Conservation (phyloP, 2,329 filamentous ascomycete species). For the Cladosporium sp. region DNA sequence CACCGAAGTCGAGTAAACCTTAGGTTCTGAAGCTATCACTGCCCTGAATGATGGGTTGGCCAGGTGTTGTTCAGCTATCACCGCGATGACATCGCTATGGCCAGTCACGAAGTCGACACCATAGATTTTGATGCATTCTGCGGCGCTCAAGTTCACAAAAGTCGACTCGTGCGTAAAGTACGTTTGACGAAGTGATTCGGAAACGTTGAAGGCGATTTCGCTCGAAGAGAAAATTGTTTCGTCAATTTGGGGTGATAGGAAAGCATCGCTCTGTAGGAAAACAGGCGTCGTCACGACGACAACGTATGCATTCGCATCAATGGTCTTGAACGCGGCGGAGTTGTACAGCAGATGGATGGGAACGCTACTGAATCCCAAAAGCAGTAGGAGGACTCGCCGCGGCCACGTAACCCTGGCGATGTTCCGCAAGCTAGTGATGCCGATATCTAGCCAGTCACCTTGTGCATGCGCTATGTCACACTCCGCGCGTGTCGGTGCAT, state of each 20-base stretch:
- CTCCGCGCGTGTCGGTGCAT: slow-evolving; percentile 44
- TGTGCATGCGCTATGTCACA: slow-evolving; percentile 43
- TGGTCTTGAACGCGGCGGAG: slow-evolving; percentile 24
- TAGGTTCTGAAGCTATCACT: neutral
- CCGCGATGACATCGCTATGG: slow-evolving; percentile 7
- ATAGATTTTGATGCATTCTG: slow-evolving; percentile 4
- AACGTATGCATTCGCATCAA: slow-evolving; percentile 15
- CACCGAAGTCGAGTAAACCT: neutral
- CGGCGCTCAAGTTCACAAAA: neutral
- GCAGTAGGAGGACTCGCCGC: slow-evolving; percentile 20
- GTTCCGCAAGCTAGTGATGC: slow-evolving; percentile 39
- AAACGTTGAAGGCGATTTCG: neutral
- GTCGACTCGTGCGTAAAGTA: neutral
- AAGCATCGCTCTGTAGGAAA: neutral
- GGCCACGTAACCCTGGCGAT: slow-evolving; percentile 21
- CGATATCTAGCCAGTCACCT: slow-evolving; percentile 40
- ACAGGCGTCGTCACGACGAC: neutral
- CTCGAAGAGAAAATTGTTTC: neutral
- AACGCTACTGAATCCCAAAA: slow-evolving; percentile 28
- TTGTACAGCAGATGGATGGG: slow-evolving; percentile 35
- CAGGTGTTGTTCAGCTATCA: slow-evolving; percentile 5
- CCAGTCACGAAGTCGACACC: neutral
- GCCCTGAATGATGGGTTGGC: slow-evolving; percentile 4
- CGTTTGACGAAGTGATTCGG: neutral
- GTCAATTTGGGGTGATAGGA: neutral